These are phyloP conservation scores for Anthoceros angustus DNA, from an alignment of 225 moss, liverwort and hornwort species.

Conservation along the genomic window DNA sequence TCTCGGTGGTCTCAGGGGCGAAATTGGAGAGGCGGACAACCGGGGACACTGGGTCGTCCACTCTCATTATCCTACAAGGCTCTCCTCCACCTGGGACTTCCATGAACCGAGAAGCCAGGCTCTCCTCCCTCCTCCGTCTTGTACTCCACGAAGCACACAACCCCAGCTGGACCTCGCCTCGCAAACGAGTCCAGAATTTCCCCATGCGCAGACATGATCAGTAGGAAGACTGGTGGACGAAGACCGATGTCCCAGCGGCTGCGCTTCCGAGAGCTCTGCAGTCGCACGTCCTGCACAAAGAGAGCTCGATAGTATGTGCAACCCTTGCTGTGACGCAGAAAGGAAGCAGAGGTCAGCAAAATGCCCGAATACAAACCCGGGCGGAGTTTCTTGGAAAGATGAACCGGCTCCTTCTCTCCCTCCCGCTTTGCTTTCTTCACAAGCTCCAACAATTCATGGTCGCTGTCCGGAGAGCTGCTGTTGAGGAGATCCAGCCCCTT, in stretches of 20 bases:
- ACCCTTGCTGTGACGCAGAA: neutral
- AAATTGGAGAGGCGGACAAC: slow-evolving; percentile 41
- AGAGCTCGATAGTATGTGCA: slow-evolving; percentile 4
- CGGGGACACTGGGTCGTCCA: slow-evolving; percentile 31
- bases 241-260: slow-evolving; percentile 51
- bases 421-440: slow-evolving; percentile 89
- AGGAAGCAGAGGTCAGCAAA: neutral
- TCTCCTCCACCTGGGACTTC: slow-evolving; percentile 31
- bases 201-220: slow-evolving; percentile 60
- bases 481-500: slow-evolving; percentile 67
- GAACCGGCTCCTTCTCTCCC: slow-evolving; percentile 46
- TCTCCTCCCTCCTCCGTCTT: slow-evolving; percentile 36
- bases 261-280: slow-evolving; percentile 50
- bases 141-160: slow-evolving; percentile 9
- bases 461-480: slow-evolving; percentile 62
- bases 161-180: slow-evolving; percentile 60
- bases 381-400: slow-evolving; percentile 58
- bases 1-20: slow-evolving; percentile 16
- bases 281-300: slow-evolving; percentile 43
- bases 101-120: slow-evolving; percentile 22
- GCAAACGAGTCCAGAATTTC: slow-evolving; percentile 46
- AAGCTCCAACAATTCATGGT: slow-evolving; percentile 77
- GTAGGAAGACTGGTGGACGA: slow-evolving; percentile 22
- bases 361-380: slow-evolving; percentile 6
- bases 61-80: slow-evolving; percentile 24